Evolutionary conservation across 1,284 basidiomycete species (phyloP), one percentile per base, ranked within the genome.

Genomic region (Retiboletus fuscus): DNA sequence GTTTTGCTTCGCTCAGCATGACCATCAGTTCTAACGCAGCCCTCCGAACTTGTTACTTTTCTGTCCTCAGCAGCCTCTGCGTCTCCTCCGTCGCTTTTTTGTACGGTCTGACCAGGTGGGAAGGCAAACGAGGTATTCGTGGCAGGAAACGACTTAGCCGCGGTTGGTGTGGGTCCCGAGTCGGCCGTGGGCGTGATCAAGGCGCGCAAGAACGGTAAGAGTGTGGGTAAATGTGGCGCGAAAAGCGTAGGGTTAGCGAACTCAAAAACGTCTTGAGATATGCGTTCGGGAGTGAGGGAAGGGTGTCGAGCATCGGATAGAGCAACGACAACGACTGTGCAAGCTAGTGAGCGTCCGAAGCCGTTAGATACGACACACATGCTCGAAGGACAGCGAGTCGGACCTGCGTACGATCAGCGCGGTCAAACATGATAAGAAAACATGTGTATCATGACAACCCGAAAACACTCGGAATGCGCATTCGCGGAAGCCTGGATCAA

Each of bases 11-110:
- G 57, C 88, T 90, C 28, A 95, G 79, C n/a, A 87, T 90, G 65
- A 94, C 85, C 92, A 95, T 93, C 65, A 95, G 89, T 79, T 95
- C 93, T 20, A 95, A 81, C 22, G 92, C 92, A 4, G 88, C 87
- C 57, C 88, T 86, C 22, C 93, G 83, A 30, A 93, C 85, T 34
- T 89, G 89, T 55, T 90, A 87, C 51, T 87, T 84, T 72, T 89
- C 88, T 69, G 58, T 87, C 85, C 57, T 83, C 79, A 64, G 84
- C 86, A 49, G 85, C 85, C 68, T 87, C 84, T 24, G 82, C 70
- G 10, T 83, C 79, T 5, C 76, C 83, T 20, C 80, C 83, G 20
- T 81, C 78, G 11, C 67, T 78, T 34, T 76, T 74, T n/a, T 66
- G 71, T 6, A 71, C 68, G 18, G 75, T 72, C 24, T 73, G 67